These are phyloP conservation scores for Naganishia sp. DNA, from an alignment of 1,284 basidiomycete genomes.

Conservation along the genomic window DNA sequence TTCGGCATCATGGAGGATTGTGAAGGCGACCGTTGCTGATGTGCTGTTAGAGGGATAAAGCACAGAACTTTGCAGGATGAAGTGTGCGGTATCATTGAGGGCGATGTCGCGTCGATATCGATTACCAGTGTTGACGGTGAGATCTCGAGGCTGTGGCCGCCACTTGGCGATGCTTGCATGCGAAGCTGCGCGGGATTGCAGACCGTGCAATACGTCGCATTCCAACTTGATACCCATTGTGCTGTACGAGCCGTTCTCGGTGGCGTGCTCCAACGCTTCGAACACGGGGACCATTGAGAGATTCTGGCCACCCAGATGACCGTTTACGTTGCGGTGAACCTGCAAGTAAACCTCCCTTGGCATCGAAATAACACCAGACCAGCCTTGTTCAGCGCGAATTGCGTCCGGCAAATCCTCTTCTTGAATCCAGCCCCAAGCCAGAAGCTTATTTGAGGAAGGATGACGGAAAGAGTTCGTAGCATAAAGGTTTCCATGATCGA, in stretches of 20 bases:
- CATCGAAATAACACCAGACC: conserved; percentile 36
- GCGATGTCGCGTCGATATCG: background rate
- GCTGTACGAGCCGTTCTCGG: background rate
- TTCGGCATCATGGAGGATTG: conserved; percentile 8
- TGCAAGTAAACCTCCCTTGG: conserved; percentile 36
- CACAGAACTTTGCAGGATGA: conserved; percentile 19
- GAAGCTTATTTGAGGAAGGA: conserved; percentile 23
- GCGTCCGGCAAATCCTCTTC: conserved; percentile 36
- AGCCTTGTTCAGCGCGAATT: conserved; percentile 29
- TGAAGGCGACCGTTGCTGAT: conserved; percentile 8
- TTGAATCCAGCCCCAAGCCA: conserved; percentile 37
- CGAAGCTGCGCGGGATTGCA: background rate
- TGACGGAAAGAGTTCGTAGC: conserved; percentile 32
- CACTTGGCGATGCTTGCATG: background rate
- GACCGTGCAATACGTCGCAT: conserved; percentile 20
- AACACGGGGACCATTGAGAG: conserved; percentile 25
- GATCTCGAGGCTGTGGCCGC: background rate
- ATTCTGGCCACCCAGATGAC: conserved; percentile 10
- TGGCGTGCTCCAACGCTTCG: background rate
- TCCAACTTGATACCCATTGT: conserved; percentile 34
- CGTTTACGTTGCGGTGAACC: conserved; percentile 9
- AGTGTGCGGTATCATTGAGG: conserved; percentile 22
- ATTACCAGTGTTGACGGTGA: background rate
- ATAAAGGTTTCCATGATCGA: conserved; percentile 36
- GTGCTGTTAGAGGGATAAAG: conserved; percentile 9